A percentile compares a stretch with the other conserved stretches of the same genome.
These are phyloP conservation scores for Kazachstania bromeliacearum DNA, from an alignment of 805 yeast genomes.

Conservation along the genomic window DNA sequence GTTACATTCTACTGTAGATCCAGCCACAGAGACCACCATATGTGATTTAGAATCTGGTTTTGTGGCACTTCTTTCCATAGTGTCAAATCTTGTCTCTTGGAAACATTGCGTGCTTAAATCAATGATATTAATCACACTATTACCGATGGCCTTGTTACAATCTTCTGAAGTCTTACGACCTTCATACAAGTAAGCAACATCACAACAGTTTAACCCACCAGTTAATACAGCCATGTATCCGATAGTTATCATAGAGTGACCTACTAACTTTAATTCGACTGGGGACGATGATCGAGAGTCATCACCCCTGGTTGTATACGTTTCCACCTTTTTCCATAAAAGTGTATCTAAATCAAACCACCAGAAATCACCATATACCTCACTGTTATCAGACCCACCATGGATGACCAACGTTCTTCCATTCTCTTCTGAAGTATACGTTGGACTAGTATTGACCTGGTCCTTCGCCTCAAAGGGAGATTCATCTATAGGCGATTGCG, in stretches of 20 bases:
- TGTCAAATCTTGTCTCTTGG: conserved; percentile 8
- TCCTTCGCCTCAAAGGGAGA: conserved; percentile 1
- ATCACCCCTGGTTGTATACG: conserved; percentile 12
- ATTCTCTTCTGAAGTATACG: no score
- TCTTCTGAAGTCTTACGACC: background rate
- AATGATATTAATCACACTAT: conserved; percentile 15
- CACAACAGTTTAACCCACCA: conserved; percentile 24
- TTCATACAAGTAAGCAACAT: conserved; percentile 13
- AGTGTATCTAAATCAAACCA: conserved; percentile 38
- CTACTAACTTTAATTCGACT: conserved; percentile 18
- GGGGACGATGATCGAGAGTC: background rate
- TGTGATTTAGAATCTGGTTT: conserved; percentile 1
- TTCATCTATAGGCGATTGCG: conserved; percentile 1
- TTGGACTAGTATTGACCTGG: background rate
- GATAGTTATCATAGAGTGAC: conserved; percentile 21
- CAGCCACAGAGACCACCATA: conserved; percentile 8
- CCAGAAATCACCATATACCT: conserved; percentile 43
- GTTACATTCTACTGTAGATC: conserved; percentile 11
- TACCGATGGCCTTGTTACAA: conserved; percentile 4
- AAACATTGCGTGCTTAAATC: conserved; percentile 18
- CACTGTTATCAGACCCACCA: conserved; percentile 32
- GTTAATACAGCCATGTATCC: conserved; percentile 18
- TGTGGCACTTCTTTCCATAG: background rate
- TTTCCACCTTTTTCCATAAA: conserved; percentile 30
- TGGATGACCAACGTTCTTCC: conserved; percentile 26